Base-by-base conservation (phyloP, 2,329 filamentous ascomycete species). In the Pestalotiopsis sp. region DNA sequence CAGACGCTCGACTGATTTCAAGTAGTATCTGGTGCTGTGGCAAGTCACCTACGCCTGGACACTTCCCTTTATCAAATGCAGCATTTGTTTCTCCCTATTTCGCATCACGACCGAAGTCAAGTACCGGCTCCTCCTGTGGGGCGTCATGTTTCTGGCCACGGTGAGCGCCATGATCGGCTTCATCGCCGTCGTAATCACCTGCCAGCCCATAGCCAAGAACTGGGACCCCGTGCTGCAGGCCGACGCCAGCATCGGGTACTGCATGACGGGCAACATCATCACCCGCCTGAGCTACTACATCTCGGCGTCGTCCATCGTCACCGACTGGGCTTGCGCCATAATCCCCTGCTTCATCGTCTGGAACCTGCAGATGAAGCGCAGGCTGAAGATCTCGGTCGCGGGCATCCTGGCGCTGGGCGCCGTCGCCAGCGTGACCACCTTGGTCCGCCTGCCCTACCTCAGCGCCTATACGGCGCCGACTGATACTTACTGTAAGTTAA, bases 391-490 rank as follows among this genome's bases (percentile, higher is more conserved):
- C 4, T 65, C 63, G 17, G 45, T 65, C 11, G 67, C 60, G 36
- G 70, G 69, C 13, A 45, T 73, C 25, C 65, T 73, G 17, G 66
- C 69, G 13, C 71, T 73, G 12, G 72, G 72, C 20, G 62, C 23
- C 36, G 57, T 73, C 17, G 59, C 59, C 20, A 62, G 58, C 38
- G 27, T 63, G 11, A 39, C 59, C 1, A 67, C 66, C 14, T n/a
- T 67, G 20, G 41, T 67, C 20, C 58, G 66, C 3, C 59, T 67
- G 17, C 66, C 66, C 11, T 67, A 67, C 14, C 27, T 67, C 17
- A 38, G 57, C 12, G 41, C 65, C 4, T 66, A 66, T 11, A 60
- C 52, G 5, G 38, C 57, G 23, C 5, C 52, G 3, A 36, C 49
- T 1, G 65, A 66, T 31, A 20, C 13, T 3, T 60, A 59, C 56